Base-by-base conservation (phyloP, 257 asterid species). In the Fraxinus americana region DNA sequence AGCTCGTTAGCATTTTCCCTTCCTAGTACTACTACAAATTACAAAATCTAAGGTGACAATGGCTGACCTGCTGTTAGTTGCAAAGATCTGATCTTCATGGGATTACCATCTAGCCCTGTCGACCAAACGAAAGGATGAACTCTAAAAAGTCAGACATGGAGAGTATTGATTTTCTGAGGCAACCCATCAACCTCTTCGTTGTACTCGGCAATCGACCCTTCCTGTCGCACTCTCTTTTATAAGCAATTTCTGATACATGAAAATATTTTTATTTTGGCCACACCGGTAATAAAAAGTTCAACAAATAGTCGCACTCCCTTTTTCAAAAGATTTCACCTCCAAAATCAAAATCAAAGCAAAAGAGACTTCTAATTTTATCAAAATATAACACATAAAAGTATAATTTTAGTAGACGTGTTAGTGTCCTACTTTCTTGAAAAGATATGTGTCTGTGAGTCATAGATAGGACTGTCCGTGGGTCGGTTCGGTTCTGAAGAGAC, bases 131-230 rank as follows among this genome's bases (percentile, higher is more conserved):
- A 71, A 70, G 36, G 17, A 70, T 19, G 41, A 35, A 71, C 71
- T 34, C 71, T 6, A 71, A 10, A 52, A 7, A 38, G 67, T 87
- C 83, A 87, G 35, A 77, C 59, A 29, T 45, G 83, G 35, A 83
- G 86, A 59, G 70, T 70, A 43, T 77, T 79, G 70, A 79, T 79
- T 66, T 87, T 82, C 36, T 81, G 79, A 5, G 85, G 29, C 79
- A 85, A 70, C 21, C 73, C 88, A 67, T 85, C 86, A 13, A 81
- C 73, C 12, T 81, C 85, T 72, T 85, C 86, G 10, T 32, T 74
- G 70, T 79, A 80, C 81, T 85, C 91, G 13, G 68, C 77, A 57
- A 85, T 87, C 9, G 87, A 29, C 35, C 79, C 89, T 41, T 78
- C 84, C n/a, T n/a, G n/a, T n/a, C n/a, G n/a, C n/a, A n/a, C n/a